Evolutionary conservation across 768 basidiomycete species (phyloP).

Genomic region (Lactarius indigo): DNA sequence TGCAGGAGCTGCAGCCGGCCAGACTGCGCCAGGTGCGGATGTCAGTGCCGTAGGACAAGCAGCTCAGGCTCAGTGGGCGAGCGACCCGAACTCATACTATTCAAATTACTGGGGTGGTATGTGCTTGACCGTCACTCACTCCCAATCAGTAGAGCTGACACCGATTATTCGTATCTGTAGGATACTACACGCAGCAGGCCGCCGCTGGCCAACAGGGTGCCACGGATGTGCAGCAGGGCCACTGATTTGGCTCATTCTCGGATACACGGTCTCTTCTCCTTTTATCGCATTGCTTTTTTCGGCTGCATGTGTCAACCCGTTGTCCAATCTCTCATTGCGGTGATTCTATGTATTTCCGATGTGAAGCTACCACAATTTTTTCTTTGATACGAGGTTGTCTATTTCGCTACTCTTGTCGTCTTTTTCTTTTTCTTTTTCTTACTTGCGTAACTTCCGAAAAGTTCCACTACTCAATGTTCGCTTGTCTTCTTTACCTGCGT

Average conservation of each 20-base stretch:
- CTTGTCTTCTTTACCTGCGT: conserved; percentile 2
- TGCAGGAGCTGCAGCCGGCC: conserved; percentile 48
- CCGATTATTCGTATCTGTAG: conserved; percentile 36
- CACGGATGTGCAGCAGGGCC: conserved; percentile 43
- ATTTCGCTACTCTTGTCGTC: conserved; percentile 6
- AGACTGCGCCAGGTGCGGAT: conserved; percentile 49
- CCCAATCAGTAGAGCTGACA: not conserved
- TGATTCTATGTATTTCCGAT: conserved; percentile 14
- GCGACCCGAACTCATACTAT: conserved; percentile 72
- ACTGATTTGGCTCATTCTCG: conserved; percentile 17
- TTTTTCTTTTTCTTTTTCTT: conserved; percentile 37
- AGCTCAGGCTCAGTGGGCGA: conserved; percentile 74
- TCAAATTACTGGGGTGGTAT: conserved; percentile 82
- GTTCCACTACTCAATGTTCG: conserved; percentile 7
- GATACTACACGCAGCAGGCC: conserved; percentile 78
- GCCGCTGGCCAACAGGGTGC: conserved; percentile 54
- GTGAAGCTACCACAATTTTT: conserved; percentile 6
- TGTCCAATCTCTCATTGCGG: conserved; percentile 14
- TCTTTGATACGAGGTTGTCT: conserved; percentile 15
- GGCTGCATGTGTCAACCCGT: conserved; percentile 12
- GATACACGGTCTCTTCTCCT: conserved; percentile 1
- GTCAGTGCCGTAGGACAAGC: conserved; percentile 49
- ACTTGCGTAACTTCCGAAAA: conserved; percentile 27
- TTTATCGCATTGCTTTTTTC: conserved; percentile 9
- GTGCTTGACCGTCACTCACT: conserved; percentile 29